These are phyloP conservation scores for Eremothecium cymbalariae DNA, from an alignment of 1,139 yeast genomes.

Conservation along the genomic window DNA sequence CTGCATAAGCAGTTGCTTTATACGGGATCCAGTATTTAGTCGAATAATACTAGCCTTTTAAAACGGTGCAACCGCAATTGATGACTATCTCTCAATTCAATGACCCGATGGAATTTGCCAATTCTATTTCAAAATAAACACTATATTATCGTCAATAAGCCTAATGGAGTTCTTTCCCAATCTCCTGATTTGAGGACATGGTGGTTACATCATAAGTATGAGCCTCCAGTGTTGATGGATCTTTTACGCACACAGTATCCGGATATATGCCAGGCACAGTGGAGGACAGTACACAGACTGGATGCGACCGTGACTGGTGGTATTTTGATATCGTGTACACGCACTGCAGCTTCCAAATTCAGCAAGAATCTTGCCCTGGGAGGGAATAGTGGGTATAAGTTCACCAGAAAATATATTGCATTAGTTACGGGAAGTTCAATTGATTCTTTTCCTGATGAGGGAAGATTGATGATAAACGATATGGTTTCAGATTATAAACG, in stretches of 20 bases:
- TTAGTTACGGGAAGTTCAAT: constrained; percentile 12
- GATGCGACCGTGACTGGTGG: constrained; percentile 37
- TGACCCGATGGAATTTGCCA: not conserved
- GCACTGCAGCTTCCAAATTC: constrained; percentile 30
- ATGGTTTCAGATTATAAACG: constrained; percentile 19
- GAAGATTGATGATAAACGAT: constrained; percentile 12
- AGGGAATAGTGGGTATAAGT: constrained; percentile 30
- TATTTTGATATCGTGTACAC: constrained; percentile 30
- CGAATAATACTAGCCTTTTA: too few species aligned
- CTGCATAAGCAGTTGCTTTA: too few species aligned
- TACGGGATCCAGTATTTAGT: too few species aligned
- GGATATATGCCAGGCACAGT: constrained; percentile 7
- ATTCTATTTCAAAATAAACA: constrained; percentile 15
- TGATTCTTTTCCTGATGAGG: constrained; percentile 7
- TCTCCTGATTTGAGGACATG: constrained; percentile 16
- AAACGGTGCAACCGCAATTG: too few species aligned
- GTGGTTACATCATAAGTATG: constrained; percentile 10
- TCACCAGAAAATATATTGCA: constrained; percentile 28
- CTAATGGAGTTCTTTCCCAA: constrained; percentile 22
- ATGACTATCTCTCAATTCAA: too few species aligned
- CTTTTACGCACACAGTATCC: constrained; percentile 11
- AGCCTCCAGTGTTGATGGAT: constrained; percentile 18
- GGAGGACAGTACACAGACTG: constrained; percentile 32
- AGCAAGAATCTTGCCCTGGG: constrained; percentile 29
- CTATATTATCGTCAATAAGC: constrained; percentile 25